phyloP scores from a whole-genome alignment of 1,284 basidiomycete genomes.

The Anthracocystis walkeri region DNA sequence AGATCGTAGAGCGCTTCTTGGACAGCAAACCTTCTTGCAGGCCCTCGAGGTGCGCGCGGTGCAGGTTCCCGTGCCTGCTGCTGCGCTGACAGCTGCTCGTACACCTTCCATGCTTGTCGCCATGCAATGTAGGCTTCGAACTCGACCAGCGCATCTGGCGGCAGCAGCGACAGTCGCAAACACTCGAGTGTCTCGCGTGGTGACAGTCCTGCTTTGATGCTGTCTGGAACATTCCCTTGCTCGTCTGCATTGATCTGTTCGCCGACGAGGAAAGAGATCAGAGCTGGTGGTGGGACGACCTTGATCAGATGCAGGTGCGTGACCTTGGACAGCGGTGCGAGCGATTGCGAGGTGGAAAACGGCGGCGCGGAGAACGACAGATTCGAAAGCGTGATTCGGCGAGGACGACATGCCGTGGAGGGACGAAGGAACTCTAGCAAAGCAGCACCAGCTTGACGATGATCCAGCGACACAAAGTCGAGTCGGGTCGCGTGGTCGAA shows the following conservation, averaged over 20 bases:
- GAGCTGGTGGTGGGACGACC: slow-evolving; percentile 38
- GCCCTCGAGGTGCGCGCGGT: slow-evolving; percentile 36
- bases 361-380: slow-evolving; percentile 42
- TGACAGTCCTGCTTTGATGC: slow-evolving; percentile 25
- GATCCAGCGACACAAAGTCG: slow-evolving; percentile 34
- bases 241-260: slow-evolving; percentile 32
- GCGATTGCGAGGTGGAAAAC: slow-evolving; percentile 27
- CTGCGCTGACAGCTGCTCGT: slow-evolving; percentile 29
- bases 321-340: slow-evolving; percentile 33
- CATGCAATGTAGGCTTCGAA: slow-evolving; percentile 38
- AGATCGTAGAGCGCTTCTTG: slow-evolving; percentile 46
- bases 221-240: slow-evolving; percentile 27
- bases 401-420: slow-evolving; percentile 28
- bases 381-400: slow-evolving; percentile 39
- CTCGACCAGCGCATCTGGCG: slow-evolving; percentile 36
- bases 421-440: slow-evolving; percentile 32
- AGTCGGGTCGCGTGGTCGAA: slow-evolving; percentile 33
- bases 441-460: slow-evolving; percentile 33
- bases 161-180: slow-evolving; percentile 38
- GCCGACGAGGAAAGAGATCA: slow-evolving; percentile 39
- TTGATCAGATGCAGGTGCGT: slow-evolving; percentile 45
- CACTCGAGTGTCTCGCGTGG: slow-evolving; percentile 28
- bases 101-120: slow-evolving; percentile 37
- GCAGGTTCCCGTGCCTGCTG: slow-evolving; percentile 26
- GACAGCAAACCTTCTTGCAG: slow-evolving; percentile 39